These are phyloP conservation scores for Begonia loranthoides DNA, from an alignment of 306 rosid species.

Conservation along the genomic window DNA sequence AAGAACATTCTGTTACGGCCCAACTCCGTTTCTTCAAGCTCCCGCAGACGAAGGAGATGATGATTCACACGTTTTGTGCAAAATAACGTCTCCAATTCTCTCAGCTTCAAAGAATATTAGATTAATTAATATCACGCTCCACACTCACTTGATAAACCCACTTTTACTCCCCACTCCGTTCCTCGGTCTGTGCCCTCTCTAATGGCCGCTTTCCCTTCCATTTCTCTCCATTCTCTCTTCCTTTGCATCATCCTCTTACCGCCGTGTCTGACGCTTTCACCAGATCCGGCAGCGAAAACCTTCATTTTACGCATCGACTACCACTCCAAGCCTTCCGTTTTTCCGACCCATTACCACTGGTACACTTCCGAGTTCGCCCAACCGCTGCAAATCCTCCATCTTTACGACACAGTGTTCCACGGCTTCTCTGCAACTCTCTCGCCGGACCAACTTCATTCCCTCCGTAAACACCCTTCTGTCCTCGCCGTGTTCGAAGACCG, in stretches of 20 bases:
- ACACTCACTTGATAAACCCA: background rate
- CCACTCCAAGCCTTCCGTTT: conserved; percentile 52
- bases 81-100: no score
- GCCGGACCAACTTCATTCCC: conserved; percentile 20
- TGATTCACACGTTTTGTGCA: no score
- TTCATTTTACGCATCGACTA: conserved; percentile 57
- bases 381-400: conserved; percentile 41
- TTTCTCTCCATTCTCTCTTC: conserved; percentile 8
- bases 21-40: no score
- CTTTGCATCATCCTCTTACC: conserved; percentile 11
- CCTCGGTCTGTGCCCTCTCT: conserved; percentile 11
- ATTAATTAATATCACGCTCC: no score
- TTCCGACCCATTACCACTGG: conserved; percentile 77
- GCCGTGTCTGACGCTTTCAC: conserved; percentile 1
- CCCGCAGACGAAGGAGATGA: no score
- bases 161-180: conserved; percentile 9
- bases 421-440: conserved; percentile 79
- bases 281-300: conserved; percentile 23
- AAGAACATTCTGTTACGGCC: no score
- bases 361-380: conserved; percentile 58
- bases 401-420: conserved; percentile 64
- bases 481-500: conserved; percentile 67
- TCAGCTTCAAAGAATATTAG: no score
- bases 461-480: conserved; percentile 39
- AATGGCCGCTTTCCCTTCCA: conserved; percentile 11